Conservation (phyloP, 345 rosid species). For the Brassica juncea region DNA sequence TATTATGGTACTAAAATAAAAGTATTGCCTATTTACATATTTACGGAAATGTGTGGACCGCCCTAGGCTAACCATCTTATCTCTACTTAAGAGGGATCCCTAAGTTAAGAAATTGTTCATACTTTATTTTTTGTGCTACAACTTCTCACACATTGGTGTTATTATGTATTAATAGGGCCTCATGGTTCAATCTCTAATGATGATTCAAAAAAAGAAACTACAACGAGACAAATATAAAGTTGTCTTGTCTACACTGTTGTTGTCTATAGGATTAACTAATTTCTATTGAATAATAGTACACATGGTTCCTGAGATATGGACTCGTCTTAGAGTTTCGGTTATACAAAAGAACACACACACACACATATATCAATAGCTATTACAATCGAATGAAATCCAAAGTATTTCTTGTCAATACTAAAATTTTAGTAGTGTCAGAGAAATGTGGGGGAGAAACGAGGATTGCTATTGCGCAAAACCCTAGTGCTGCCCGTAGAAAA, state of each 20-base stretch:
- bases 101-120: neutral
- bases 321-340: neutral
- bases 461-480: slow-evolving; percentile 32
- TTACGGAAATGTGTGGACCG: too few relatives aligned
- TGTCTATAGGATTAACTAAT: neutral
- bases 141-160: neutral
- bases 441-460: slow-evolving; percentile 24
- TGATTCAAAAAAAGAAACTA: neutral
- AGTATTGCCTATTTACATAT: too few relatives aligned
- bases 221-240: neutral
- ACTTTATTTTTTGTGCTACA: neutral
- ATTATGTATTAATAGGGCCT: neutral
- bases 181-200: neutral
- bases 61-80: too few relatives aligned
- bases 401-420: neutral
- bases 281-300: neutral
- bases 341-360: neutral
- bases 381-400: slow-evolving; percentile 13
- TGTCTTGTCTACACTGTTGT: neutral
- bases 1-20: too few relatives aligned
- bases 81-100: neutral
- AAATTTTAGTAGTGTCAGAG: slow-evolving; percentile 3
- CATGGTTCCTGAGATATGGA: slow-evolving; percentile 10
- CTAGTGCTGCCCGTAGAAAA: slow-evolving; percentile 19
- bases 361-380: neutral